Base-by-base conservation (phyloP, 768 basidiomycete genomes). In the Sarcomyxa edulis region DNA sequence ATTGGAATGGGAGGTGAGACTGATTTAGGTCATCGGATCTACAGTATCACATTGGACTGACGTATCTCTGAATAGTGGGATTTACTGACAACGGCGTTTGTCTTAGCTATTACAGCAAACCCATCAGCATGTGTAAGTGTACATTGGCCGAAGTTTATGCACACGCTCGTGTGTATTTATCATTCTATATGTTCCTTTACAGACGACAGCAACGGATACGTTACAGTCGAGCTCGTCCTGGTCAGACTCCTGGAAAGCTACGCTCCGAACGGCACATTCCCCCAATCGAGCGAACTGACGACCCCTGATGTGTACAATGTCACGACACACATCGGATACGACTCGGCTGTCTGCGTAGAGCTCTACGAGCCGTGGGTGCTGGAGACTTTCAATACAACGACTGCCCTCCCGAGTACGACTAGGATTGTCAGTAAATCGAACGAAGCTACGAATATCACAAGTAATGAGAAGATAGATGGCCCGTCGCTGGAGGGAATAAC, bases 61-160 rank as follows among this genome's bases (percentile, higher is more conserved):
- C n/a, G n/a, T 18, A 24, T 6, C n/a, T 22, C 7, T 19, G 5
- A 18, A 6, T 31, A 67, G 65, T 54, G 9, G 29, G 40, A 5
- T 68, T 67, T 40, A 53, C 35, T 18, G 50, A 64, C 36, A 64
- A 64, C 37, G 66, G 67, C 9, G 52, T 61, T 11, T 52, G 53
- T 3, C 56, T 58, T 34, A 56, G 50, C 32, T 47, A 58, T 12
- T 50, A 45, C 23, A 51, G 50, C 32, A 22, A 23, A 3, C 52
- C 50, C n/a, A 11, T 48, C 7, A 42, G 42, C 2, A 45, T 48
- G 42, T 50, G 49, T 37, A 12, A 42, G n/a, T n/a, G n/a, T n/a
- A n/a, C n/a, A n/a, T n/a, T n/a, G n/a, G n/a, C n/a, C n/a, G n/a
- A n/a, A n/a, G n/a, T n/a, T n/a, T n/a, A n/a, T n/a, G n/a, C n/a